Conservation (phyloP, 2,329 filamentous ascomycete genomes). For the Microsporum canis region DNA sequence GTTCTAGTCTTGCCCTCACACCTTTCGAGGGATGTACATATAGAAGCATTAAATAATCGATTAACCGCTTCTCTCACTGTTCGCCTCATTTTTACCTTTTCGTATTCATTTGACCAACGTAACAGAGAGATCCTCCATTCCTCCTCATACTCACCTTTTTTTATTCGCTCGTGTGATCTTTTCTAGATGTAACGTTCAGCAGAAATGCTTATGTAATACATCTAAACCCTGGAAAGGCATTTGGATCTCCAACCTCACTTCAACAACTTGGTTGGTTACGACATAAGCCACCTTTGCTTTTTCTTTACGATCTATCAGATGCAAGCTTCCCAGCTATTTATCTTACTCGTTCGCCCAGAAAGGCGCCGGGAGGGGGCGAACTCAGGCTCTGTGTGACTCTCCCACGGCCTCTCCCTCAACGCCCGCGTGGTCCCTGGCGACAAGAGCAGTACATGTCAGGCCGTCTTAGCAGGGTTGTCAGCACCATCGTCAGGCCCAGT, state of each 20-base stretch:
- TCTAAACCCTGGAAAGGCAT: not conserved
- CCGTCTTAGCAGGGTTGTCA: not conserved
- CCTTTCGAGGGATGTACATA: not conserved
- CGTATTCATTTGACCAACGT: not conserved
- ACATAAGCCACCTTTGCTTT: not conserved
- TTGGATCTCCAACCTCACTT: not conserved
- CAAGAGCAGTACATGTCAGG: not conserved
- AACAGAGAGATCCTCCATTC: not conserved
- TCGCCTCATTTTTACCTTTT: no score
- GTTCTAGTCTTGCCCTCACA: not conserved
- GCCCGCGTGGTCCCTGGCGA: not conserved
- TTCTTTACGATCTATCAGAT: constrained; percentile 3
- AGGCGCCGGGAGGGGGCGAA: not conserved
- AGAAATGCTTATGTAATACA: not conserved
- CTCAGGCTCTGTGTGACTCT: not conserved
- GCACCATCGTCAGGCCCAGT: not conserved
- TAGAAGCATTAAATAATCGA: not conserved
- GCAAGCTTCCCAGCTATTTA: not conserved
- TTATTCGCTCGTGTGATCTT: not conserved
- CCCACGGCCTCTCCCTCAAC: not conserved
- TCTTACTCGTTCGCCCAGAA: not conserved
- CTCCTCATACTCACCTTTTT: not conserved
- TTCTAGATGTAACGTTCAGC: not conserved
- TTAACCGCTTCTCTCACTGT: not conserved
- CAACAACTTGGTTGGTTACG: not conserved